Base-by-base conservation (phyloP, 768 basidiomycete genomes). In the Boletus rex-veris region DNA sequence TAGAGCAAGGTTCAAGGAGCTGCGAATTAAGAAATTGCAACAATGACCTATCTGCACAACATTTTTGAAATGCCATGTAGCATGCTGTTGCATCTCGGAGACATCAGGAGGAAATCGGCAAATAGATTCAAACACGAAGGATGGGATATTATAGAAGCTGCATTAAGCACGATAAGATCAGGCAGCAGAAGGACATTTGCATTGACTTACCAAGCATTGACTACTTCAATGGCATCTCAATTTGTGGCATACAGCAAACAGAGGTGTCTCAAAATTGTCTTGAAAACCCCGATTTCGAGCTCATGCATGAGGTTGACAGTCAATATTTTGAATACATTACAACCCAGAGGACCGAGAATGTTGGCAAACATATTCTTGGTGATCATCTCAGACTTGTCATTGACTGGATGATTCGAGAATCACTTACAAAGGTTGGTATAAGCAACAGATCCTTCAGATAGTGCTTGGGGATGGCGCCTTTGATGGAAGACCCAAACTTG, bases 251-350 rank as follows among this genome's bases (percentile, higher is more conserved):
- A n/a, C 0, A 76, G 48, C 1, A 77, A 65, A 0, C 65, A 52
- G 0, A 77, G 53, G 31, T 78, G 75, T 2, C 60, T 64, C 26
- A 77, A 64, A 0, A 75, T 18, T 0, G 54, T 35, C 43, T 75
- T 75, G 67, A 74, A 78, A 0, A 72, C 69, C 0, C 76, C 74
- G 0, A 75, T 63, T 45, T 77, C 74, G 33, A 73, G 58, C 44
- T 77, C 73, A 50, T 77, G 76, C 62, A 79, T 35, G 18, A 77
- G 49, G 51, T 79, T 74, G 0, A 24, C 40, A 4, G 40, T 41
- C 40, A 41, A 14, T 2, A 41, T 41, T 4, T 4, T 24, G 12
- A 41, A 41, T 7, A 24, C 21, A n/a, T 41, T 41, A 6, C 19
- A 24, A 4, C 24, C 24, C 24, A 24, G 5, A 24, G 24, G 24